Evolutionary conservation across 305 asterid species (phyloP), one percentile per base, ranked within the genome.

Genomic region (Fraxinus sp.): DNA sequence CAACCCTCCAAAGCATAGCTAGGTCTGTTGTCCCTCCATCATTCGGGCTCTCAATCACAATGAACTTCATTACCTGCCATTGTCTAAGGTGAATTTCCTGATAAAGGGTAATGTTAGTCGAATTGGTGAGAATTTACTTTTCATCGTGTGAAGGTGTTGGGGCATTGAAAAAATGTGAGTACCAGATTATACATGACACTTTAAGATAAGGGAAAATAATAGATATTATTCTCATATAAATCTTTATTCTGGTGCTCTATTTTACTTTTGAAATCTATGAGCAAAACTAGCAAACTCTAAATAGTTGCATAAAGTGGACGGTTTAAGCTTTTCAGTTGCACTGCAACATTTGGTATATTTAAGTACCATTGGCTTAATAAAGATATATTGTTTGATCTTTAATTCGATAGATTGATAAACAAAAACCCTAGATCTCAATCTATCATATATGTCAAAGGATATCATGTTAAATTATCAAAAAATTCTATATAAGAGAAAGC

Each of bases 131-230:
- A 77, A 81, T 4, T 35, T 43, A 55, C 59, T 77, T 22, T 10
- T 77, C 78, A 72, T 33, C 43, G 66, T 9, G 36, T n/a, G 83
- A 16, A 83, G 82, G 13, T 4, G 77, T 71, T 20, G 33, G 78
- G 3, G 87, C 73, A 71, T 64, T 35, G 28, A 81, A 32, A 66
- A 83, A 62, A 77, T 57, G 81, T 30, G 83, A 22, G 13, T 16
- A 84, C 76, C 85, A 85, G 55, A 87, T 80, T 36, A 84, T 62
- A 73, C 79, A 73, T 22, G 77, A 13, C 8, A 83, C 28, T 13
- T 85, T 7, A 37, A 85, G 41, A 68, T 3, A 36, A 46, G 68
- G 57, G 71, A 28, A 73, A 46, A 83, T 79, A 88, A 83, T 82
- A 82, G 77, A 39, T 80, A 24, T 22, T 52, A 20, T 75, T 64